Evolutionary conservation across 2,329 filamentous ascomycete species (phyloP).

Genomic region (Talaromyces islandicus): DNA sequence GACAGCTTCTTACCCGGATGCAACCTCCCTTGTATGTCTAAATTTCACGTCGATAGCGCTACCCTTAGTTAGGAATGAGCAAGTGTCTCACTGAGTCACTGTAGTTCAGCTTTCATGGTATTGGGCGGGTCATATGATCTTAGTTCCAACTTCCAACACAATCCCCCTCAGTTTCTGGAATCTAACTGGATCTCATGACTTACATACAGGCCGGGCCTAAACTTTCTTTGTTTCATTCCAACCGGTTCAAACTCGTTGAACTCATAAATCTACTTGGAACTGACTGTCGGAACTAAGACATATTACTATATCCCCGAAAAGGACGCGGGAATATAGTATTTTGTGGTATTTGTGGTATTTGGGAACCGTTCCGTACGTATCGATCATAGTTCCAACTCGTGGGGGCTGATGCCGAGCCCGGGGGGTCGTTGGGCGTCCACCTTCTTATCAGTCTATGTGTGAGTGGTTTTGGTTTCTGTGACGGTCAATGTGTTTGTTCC

Average conservation of each 20-base stretch:
- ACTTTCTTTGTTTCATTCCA: not conserved
- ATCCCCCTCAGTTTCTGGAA: not conserved
- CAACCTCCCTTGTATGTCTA: not conserved
- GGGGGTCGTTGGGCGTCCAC: too few relatives aligned
- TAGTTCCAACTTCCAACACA: not conserved
- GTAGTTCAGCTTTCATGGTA: not conserved
- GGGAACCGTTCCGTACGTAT: not conserved
- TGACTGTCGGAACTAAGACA: not conserved
- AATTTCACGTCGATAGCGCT: not conserved
- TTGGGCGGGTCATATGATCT: not conserved
- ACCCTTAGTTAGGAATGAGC: not conserved
- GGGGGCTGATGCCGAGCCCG: not conserved
- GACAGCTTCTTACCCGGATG: not conserved
- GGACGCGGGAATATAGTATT: not conserved
- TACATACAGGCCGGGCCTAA: not conserved
- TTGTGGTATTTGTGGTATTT: not conserved
- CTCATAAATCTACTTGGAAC: not conserved
- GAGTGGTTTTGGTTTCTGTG: not conserved
- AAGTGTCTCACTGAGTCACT: not conserved
- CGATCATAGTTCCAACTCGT: not conserved
- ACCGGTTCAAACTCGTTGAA: not conserved
- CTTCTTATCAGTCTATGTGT: not conserved
- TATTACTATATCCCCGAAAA: not conserved
- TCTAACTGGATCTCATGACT: not conserved
- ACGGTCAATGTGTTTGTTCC: not conserved